Evolutionary conservation across 148 eudicot genomes (phyloP).

Genomic region (Silene latifolia): DNA sequence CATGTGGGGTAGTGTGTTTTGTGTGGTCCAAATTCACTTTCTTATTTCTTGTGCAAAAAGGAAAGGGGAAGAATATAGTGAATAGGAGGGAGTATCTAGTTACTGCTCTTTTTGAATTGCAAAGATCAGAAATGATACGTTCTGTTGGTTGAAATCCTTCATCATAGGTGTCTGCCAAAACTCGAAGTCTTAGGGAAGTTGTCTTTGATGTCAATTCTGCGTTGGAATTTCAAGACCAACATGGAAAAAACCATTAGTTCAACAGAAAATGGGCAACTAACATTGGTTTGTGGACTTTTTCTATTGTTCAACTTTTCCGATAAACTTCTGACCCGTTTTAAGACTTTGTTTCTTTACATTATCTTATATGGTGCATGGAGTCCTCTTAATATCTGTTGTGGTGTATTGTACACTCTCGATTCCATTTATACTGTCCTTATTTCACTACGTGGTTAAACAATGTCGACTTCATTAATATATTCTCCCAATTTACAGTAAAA

Average conservation of each 20-base stretch:
- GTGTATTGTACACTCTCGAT: not conserved
- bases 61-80: too few species aligned
- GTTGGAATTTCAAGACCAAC: conserved; percentile 84
- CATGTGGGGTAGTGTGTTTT: too few species aligned
- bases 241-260: conserved; percentile 77
- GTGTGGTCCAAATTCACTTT: too few species aligned
- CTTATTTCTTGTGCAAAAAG: too few species aligned
- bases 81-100: too few species aligned
- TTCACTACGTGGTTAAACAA: not conserved
- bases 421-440: not conserved
- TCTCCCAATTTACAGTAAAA: not conserved
- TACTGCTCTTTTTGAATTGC: not conserved
- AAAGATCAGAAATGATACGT: conserved; percentile 9
- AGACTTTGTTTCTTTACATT: not conserved
- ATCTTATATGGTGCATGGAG: conserved; percentile 2
- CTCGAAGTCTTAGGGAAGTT: conserved; percentile 59
- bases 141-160: conserved; percentile 9
- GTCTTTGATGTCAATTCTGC: conserved; percentile 60
- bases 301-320: not conserved
- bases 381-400: not conserved
- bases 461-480: too few species aligned
- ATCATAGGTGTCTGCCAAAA: conserved; percentile 71
- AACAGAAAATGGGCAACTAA: conserved; percentile 62
- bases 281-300: conserved; percentile 59
- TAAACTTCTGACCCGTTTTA: not conserved